Conservation (phyloP, 805 yeast genomes). For the Cyberlindnera meyerae region DNA sequence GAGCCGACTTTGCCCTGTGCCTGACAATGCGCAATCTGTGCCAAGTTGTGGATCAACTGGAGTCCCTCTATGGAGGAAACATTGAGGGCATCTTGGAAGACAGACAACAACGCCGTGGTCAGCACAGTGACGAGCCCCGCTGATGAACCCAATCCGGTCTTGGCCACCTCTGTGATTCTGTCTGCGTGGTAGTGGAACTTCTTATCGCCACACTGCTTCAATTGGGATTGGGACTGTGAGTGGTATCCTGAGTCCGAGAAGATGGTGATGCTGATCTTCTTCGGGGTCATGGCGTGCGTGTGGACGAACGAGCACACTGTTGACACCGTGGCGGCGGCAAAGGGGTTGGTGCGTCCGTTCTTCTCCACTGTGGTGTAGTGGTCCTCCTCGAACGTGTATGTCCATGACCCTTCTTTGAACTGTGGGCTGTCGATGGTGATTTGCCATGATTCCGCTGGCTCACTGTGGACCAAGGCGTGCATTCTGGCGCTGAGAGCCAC, state of each 20-base stretch:
- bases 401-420: slow-evolving; percentile 69
- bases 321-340: slow-evolving; percentile 55
- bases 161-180: slow-evolving; percentile 69
- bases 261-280: slow-evolving; percentile 46
- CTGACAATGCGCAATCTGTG: slow-evolving; percentile 86
- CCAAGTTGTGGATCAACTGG: slow-evolving; percentile 63
- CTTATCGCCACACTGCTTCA: slow-evolving; percentile 31
- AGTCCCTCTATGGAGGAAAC: slow-evolving; percentile 23
- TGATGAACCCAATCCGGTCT: slow-evolving; percentile 94
- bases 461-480: slow-evolving; percentile 56
- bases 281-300: slow-evolving; percentile 21
- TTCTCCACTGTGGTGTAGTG: slow-evolving; percentile 24
- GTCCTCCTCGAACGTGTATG: slow-evolving; percentile 33
- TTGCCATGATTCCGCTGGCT: background rate
- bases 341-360: slow-evolving; percentile 54
- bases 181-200: slow-evolving; percentile 55
- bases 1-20: slow-evolving; percentile 97
- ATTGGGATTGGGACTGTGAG: slow-evolving; percentile 52
- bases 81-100: slow-evolving; percentile 35
- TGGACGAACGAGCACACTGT: slow-evolving; percentile 49
- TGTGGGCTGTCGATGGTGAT: slow-evolving; percentile 69
- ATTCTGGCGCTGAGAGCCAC: slow-evolving; percentile 87
- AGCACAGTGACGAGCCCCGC: slow-evolving; percentile 88
- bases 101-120: slow-evolving; percentile 59
- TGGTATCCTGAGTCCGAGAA: slow-evolving; percentile 89